phyloP scores from a whole-genome alignment of 805 yeast genomes.

The Isabelozyma pseudorhagii region DNA sequence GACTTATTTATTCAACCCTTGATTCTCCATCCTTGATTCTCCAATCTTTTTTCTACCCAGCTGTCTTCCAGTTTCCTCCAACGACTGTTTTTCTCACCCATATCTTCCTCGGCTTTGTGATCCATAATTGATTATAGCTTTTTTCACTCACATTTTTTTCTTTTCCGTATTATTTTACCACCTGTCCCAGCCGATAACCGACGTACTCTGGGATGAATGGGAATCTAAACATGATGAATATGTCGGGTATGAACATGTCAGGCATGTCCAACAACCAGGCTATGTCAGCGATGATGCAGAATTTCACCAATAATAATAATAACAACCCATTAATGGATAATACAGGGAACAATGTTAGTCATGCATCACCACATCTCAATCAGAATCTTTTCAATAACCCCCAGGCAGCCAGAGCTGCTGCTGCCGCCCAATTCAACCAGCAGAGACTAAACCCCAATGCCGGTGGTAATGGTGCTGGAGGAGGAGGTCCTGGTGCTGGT shows the following conservation, averaged over 20 bases:
- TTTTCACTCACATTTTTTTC: neutral
- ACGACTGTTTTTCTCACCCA: neutral
- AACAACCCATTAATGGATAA: constrained; percentile 5
- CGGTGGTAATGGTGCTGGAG: no score
- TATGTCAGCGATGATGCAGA: constrained; percentile 9
- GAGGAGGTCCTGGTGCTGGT: neutral
- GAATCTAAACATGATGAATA: constrained; percentile 8
- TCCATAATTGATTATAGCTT: no score
- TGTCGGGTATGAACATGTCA: constrained; percentile 5
- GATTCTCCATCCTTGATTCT: neutral
- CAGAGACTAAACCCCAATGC: constrained; percentile 2
- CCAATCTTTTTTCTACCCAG: neutral
- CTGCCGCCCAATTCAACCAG: constrained; percentile 5
- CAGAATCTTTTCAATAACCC: constrained; percentile 1
- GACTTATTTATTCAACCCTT: no score
- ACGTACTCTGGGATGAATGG: constrained; percentile 3
- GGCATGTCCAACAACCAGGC: constrained; percentile 5
- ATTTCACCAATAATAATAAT: constrained; percentile 2
- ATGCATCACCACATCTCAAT: constrained; percentile 1
- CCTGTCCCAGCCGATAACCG: neutral
- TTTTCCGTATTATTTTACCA: no score
- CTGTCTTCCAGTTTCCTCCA: neutral
- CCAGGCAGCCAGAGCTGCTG: neutral
- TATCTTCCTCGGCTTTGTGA: no score
- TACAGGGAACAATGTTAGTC: neutral